Evolutionary conservation across 2,329 filamentous ascomycete species (phyloP).

Genomic region (Sporothrix phasma): DNA sequence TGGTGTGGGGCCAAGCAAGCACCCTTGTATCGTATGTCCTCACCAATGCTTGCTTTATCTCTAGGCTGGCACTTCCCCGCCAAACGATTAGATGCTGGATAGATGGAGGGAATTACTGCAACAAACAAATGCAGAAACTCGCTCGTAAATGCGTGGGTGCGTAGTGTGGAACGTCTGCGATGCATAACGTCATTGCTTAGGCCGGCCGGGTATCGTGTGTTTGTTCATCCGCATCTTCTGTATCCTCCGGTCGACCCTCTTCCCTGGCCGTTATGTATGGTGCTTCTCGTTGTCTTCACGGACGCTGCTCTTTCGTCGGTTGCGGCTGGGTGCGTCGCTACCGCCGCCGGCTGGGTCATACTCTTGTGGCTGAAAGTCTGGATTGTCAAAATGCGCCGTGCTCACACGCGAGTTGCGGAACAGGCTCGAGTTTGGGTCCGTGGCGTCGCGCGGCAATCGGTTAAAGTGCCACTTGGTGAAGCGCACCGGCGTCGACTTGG

Average conservation of each 20-base stretch:
- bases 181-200: background rate
- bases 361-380: conserved; percentile 48
- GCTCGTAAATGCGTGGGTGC: background rate
- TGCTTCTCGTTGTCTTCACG: background rate
- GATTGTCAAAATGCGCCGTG: conserved; percentile 56
- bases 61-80: too few relatives aligned
- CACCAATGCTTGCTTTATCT: too few relatives aligned
- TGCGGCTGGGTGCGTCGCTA: background rate
- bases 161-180: background rate
- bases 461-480: conserved; percentile 49
- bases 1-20: too few relatives aligned
- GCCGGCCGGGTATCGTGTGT: background rate
- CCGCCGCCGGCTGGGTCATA: conserved; percentile 30
- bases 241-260: background rate
- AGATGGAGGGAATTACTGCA: background rate
- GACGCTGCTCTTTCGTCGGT: conserved; percentile 5
- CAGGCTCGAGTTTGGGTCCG: conserved; percentile 28
- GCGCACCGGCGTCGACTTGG: conserved; percentile 30
- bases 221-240: too few relatives aligned
- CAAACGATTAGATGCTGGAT: background rate
- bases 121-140: background rate
- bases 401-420: conserved; percentile 61
- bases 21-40: too few relatives aligned
- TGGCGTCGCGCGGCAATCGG: conserved; percentile 5
- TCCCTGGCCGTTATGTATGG: background rate